phyloP scores from a whole-genome alignment of 2,329 filamentous ascomycete species.

The Botrytis elliptica region DNA sequence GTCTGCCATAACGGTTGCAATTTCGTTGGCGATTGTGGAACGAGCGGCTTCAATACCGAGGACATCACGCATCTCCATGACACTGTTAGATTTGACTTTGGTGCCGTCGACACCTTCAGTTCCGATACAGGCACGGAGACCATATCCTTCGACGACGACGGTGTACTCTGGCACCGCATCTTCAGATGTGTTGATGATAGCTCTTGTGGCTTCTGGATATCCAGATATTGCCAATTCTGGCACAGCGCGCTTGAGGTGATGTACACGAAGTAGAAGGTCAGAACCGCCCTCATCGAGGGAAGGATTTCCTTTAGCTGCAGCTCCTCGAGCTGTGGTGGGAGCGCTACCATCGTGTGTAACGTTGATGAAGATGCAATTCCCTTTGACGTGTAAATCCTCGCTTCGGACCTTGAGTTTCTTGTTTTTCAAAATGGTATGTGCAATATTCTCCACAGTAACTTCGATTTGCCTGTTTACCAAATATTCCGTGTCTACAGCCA shows the following conservation, averaged over 20 bases:
- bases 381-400: conserved; percentile 62
- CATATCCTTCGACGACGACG: conserved; percentile 93
- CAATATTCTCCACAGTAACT: conserved; percentile 71
- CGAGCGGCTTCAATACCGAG: conserved; percentile 94
- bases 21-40: conserved; percentile 84
- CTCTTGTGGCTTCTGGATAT: conserved; percentile 79
- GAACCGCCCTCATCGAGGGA: conserved; percentile 52
- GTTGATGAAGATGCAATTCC: conserved; percentile 68
- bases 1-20: conserved; percentile 81
- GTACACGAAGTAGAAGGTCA: conserved; percentile 74
- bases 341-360: conserved; percentile 57
- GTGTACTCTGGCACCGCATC: conserved; percentile 45
- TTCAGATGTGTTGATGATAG: conserved; percentile 77
- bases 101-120: conserved; percentile 86
- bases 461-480: conserved; percentile 81
- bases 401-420: conserved; percentile 77
- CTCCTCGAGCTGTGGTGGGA: conserved; percentile 35
- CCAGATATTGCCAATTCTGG: conserved; percentile 85
- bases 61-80: conserved; percentile 84
- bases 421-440: conserved; percentile 71
- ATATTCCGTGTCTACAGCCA: conserved; percentile 77
- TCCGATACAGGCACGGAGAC: conserved; percentile 83
- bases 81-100: conserved; percentile 73
- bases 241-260: conserved; percentile 78
- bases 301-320: conserved; percentile 31